These are phyloP conservation scores for Phytophthora constricta DNA, from an alignment of 352 stramenopile genomes.

Conservation along the genomic window DNA sequence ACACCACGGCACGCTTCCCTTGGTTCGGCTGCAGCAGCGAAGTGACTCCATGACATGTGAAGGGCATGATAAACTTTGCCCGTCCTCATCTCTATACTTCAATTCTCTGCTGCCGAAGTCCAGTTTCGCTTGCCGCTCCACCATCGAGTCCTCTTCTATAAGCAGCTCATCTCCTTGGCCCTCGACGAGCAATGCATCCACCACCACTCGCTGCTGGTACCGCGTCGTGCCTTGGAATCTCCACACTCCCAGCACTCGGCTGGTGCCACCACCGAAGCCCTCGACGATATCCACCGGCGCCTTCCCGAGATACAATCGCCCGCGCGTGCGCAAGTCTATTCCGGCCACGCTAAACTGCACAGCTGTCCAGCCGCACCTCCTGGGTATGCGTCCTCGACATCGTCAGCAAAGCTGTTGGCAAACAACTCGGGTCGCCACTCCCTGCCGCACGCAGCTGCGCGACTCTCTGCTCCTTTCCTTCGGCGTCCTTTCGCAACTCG, in stretches of 20 bases:
- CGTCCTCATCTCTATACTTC: no score
- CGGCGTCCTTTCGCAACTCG: not conserved
- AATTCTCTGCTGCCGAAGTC: no score
- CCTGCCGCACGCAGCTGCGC: not conserved
- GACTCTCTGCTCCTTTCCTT: not conserved
- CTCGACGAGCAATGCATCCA: slow-evolving; percentile 1
- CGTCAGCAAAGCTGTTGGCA: not conserved
- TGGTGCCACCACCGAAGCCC: slow-evolving; percentile 5
- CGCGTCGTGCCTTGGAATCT: not conserved
- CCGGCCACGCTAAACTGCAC: not conserved
- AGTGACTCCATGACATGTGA: slow-evolving; percentile 1
- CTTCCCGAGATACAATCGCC: not conserved
- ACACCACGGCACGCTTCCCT: not conserved
- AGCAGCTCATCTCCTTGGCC: slow-evolving; percentile 2
- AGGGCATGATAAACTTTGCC: not conserved
- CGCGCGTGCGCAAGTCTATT: not conserved
- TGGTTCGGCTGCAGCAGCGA: not conserved
- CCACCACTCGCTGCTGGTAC: not conserved
- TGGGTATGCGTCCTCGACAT: not conserved
- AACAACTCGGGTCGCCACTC: not conserved
- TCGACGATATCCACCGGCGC: no score
- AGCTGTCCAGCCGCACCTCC: not conserved
- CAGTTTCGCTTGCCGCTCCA: no score
- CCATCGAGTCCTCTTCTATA: slow-evolving; percentile 4
- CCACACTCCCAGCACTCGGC: slow-evolving; percentile 6